Evolutionary conservation across 768 basidiomycete species (phyloP), one percentile per base, ranked within the genome.

Genomic region (Tephrocybe sp.): DNA sequence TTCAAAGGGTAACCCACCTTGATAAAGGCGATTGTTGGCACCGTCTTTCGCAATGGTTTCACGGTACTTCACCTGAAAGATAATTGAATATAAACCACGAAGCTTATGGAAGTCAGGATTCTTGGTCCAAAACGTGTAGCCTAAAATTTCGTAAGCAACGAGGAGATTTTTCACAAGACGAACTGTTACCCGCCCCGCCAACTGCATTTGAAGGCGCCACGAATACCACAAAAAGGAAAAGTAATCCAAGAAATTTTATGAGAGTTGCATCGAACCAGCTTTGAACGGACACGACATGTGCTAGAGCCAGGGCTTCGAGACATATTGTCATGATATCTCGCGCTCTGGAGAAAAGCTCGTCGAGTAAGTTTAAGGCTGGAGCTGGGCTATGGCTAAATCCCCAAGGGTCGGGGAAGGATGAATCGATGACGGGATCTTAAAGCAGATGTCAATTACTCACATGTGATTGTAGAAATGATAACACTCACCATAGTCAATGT

Each of bases 61-160:
- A 24, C 74, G 65, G 46, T 71, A 72, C 12, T 63, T 54, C 1
- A 49, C 38, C 25, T 67, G 64, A 42, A 77, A 78, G 1, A 71
- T 59, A n/a, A 73, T 65, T 1, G 63, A 57, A 49, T 73, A 71
- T 9, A 77, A 64, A 12, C 64, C 46, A 21, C 66, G 63, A 38
- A 78, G 64, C 9, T 65, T 62, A 50, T 69, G 62, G 49, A 71
- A 79, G 47, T 65, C 52, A 0, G 19, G 8, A 49, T 75, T 70
- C 1, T 60, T 60, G 1, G 70, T 68, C 69, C 69, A 74, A 48
- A 72, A 76, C 1, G 73, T 62, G 48, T 71, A 78, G 1, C 69
- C 75, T 74, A 26, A 36, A n/a, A 21, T 11, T 15, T n/a, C n/a
- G 35, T 41, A 24, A 32, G 22, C 4, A 19, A 35, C 28, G 56